Percentiles rank a stretch among this genome's conserved stretches.
phyloP scores from a whole-genome alignment of 2,329 filamentous ascomycete species.

The Xylariomycetidae sp. region DNA sequence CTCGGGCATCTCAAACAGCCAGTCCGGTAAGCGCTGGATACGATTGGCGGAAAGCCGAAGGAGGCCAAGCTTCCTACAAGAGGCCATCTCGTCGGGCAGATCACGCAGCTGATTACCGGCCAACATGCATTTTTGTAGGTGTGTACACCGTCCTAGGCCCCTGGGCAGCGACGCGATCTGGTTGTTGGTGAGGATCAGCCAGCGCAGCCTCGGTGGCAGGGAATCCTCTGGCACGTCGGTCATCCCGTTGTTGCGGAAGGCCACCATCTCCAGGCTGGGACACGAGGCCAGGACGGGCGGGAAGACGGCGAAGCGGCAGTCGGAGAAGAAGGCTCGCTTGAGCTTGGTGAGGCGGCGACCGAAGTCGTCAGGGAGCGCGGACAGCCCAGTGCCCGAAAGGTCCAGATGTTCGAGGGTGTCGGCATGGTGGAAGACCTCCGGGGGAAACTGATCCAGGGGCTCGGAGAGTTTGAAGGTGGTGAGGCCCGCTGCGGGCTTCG shows the following conservation, averaged over 20 bases:
- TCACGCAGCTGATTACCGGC: slow-evolving; percentile 37
- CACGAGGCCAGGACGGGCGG: slow-evolving; percentile 37
- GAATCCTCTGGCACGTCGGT: slow-evolving; percentile 33
- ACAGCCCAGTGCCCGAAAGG: slow-evolving; percentile 41
- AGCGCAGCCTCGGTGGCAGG: slow-evolving; percentile 38
- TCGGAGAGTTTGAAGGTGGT: slow-evolving; percentile 32
- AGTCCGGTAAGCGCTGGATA: slow-evolving; percentile 33
- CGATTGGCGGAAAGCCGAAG: slow-evolving; percentile 40
- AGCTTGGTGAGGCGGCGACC: slow-evolving; percentile 35
- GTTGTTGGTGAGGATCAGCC: slow-evolving; percentile 46
- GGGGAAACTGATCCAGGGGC: slow-evolving; percentile 31
- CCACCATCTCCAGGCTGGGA: slow-evolving; percentile 43
- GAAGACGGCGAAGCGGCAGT: slow-evolving; percentile 39
- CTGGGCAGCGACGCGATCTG: slow-evolving; percentile 32
- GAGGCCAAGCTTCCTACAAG: slow-evolving; percentile 39
- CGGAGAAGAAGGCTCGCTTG: slow-evolving; percentile 41
- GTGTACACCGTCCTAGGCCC: slow-evolving; percentile 37
- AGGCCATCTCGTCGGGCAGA: slow-evolving; percentile 37
- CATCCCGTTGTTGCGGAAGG: slow-evolving; percentile 44
- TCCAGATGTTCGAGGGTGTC: slow-evolving; percentile 40
- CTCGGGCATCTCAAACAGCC: slow-evolving; percentile 40
- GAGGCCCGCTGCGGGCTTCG: too few relatives aligned
- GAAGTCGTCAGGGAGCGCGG: slow-evolving; percentile 35
- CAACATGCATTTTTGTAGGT: slow-evolving; percentile 46
- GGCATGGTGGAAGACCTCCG: slow-evolving; percentile 35